Conservation (phyloP, 2,329 filamentous ascomycete species). For the Aureobasidium sp. region DNA sequence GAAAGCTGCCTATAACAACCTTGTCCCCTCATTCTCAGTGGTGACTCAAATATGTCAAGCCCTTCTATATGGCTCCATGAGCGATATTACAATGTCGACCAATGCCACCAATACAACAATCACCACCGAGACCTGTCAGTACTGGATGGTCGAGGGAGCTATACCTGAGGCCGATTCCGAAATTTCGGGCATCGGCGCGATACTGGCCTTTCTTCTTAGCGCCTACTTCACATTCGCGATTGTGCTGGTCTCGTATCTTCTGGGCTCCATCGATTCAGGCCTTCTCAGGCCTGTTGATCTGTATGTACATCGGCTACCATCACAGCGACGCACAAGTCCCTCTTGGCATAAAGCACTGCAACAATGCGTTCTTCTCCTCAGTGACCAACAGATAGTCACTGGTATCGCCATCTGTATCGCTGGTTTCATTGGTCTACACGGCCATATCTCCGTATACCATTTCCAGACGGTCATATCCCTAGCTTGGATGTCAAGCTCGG, state of each 20-base stretch:
- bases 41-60: too few species aligned
- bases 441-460: conserved; percentile 23
- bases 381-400: conserved; percentile 28
- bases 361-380: conserved; percentile 20
- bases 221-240: conserved; percentile 20
- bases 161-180: conserved; percentile 19
- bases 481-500: conserved; percentile 26
- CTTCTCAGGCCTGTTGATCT: neutral
- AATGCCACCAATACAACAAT: neutral
- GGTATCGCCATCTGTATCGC: conserved; percentile 25
- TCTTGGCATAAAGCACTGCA: conserved; percentile 8
- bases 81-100: neutral
- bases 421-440: conserved; percentile 20
- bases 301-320: neutral
- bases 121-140: neutral
- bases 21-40: neutral
- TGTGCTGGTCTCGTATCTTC: conserved; percentile 18
- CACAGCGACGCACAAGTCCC: neutral
- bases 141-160: conserved; percentile 4
- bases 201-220: conserved; percentile 21
- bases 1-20: neutral
- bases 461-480: conserved; percentile 26
- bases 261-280: neutral
- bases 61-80: too few species aligned
- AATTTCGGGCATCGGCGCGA: conserved; percentile 22